Conservation (phyloP, 1,139 yeast species). For the Lodderomyces orthopsilosis region DNA sequence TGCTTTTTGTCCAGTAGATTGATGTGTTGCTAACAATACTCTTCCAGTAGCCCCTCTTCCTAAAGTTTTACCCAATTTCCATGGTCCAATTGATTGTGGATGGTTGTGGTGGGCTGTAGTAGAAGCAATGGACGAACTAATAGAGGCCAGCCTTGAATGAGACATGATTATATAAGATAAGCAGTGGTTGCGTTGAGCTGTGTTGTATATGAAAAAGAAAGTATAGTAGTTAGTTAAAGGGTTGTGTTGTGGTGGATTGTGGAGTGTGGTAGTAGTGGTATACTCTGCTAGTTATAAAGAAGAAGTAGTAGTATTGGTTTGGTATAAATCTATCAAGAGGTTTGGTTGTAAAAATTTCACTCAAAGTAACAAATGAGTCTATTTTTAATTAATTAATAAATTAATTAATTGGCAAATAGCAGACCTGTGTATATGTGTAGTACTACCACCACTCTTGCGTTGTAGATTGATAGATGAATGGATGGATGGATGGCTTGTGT, state of each 20-base stretch:
- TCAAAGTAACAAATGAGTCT: no score
- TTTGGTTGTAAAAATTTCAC: no score
- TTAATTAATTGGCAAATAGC: no score
- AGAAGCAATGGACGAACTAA: slow-evolving; percentile 36
- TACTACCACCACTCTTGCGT: no score
- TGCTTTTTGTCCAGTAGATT: slow-evolving; percentile 67
- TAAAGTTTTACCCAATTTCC: slow-evolving; percentile 74
- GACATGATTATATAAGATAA: slow-evolving; percentile 22
- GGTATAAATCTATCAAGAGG: no score
- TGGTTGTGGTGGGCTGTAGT: slow-evolving; percentile 28
- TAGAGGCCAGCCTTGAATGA: slow-evolving; percentile 42
- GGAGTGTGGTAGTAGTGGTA: neutral
- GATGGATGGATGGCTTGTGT: no score
- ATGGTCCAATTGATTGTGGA: slow-evolving; percentile 65
- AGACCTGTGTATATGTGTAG: no score
- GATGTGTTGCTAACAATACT: slow-evolving; percentile 70
- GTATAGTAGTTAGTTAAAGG: neutral
- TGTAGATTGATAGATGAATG: no score
- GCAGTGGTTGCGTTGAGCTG: no score
- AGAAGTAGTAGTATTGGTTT: neutral
- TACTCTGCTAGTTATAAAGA: neutral
- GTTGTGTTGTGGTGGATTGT: no score
- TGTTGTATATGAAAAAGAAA: neutral
- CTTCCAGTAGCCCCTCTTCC: slow-evolving; percentile 85
- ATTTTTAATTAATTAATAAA: no score